These are phyloP conservation scores for Aureobasidium melanogenum DNA, from an alignment of 2,329 filamentous ascomycete species.

Conservation along the genomic window DNA sequence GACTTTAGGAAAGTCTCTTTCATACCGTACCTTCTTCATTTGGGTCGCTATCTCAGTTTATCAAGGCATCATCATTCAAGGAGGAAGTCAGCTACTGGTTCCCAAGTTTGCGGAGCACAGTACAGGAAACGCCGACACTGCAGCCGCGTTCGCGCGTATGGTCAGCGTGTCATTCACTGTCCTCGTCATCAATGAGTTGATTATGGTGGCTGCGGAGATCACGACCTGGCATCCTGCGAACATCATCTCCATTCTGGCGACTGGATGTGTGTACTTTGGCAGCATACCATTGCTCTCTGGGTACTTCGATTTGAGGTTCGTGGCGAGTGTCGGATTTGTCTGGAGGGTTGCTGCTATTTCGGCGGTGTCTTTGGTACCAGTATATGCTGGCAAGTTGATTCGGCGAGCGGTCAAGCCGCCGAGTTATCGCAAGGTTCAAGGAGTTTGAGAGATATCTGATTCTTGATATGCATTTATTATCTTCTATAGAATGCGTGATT, in stretches of 20 bases:
- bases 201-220: constrained; percentile 95
- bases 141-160: constrained; percentile 46
- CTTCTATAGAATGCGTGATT: neutral
- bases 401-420: constrained; percentile 79
- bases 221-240: constrained; percentile 96
- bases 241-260: constrained; percentile 76
- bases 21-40: constrained; percentile 89
- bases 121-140: constrained; percentile 15
- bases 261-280: constrained; percentile 68
- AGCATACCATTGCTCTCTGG: constrained; percentile 75
- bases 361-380: constrained; percentile 73
- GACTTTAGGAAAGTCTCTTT: constrained; percentile 77
- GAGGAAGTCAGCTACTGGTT: constrained; percentile 80
- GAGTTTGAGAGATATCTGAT: constrained; percentile 16
- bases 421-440: constrained; percentile 79
- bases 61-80: constrained; percentile 91
- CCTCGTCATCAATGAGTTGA: constrained; percentile 83
- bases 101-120: constrained; percentile 48
- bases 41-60: constrained; percentile 96
- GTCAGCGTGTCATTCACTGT: constrained; percentile 88
- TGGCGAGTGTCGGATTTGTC: constrained; percentile 71
- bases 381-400: constrained; percentile 80
- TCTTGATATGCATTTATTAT: neutral
- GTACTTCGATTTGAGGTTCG: constrained; percentile 82
- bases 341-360: constrained; percentile 80